Percentiles rank a stretch among this genome's conserved stretches.
Evolutionary conservation across 805 yeast genomes (phyloP).

Genomic region (Candida nemodendra): DNA sequence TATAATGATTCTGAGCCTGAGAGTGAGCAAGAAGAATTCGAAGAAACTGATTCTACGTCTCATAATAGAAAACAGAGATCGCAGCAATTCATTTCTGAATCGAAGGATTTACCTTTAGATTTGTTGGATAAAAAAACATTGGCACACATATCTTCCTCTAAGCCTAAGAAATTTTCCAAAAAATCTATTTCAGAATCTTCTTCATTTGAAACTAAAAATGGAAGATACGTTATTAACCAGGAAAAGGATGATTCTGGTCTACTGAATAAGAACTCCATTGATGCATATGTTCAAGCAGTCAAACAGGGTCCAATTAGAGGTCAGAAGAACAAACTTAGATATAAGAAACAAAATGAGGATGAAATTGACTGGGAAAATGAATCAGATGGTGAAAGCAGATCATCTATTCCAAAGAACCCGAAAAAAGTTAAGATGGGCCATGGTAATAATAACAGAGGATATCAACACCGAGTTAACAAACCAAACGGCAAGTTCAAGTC

Average conservation of each 20-base stretch:
- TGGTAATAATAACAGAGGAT: conserved; percentile 22
- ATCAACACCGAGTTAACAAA: conserved; percentile 25
- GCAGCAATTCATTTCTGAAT: conserved; percentile 72
- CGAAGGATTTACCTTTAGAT: conserved; percentile 76
- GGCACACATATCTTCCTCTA: conserved; percentile 85
- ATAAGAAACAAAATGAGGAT: conserved; percentile 49
- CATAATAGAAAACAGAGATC: conserved; percentile 28
- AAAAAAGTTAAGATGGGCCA: conserved; percentile 23
- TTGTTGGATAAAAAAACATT: conserved; percentile 81
- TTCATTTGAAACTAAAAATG: conserved; percentile 54
- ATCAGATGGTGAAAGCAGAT: conserved; percentile 23
- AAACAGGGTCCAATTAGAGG: conserved; percentile 93
- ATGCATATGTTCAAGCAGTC: conserved; percentile 93
- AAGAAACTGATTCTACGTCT: conserved; percentile 16
- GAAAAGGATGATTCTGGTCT: conserved; percentile 52
- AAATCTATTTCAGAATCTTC: conserved; percentile 38
- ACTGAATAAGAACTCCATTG: conserved; percentile 56
- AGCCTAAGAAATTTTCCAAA: conserved; percentile 61
- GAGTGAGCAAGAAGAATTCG: conserved; percentile 40
- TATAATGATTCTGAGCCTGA: conserved; percentile 67
- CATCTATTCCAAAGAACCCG: conserved; percentile 7
- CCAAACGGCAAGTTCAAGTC: conserved; percentile 53
- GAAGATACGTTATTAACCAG: conserved; percentile 67
- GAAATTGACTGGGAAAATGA: conserved; percentile 50
- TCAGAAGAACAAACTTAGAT: conserved; percentile 86